Percentiles rank a stretch among this genome's conserved stretches.
Conservation (phyloP, 2,329 filamentous ascomycete genomes). For the Neonectria coccinea region DNA sequence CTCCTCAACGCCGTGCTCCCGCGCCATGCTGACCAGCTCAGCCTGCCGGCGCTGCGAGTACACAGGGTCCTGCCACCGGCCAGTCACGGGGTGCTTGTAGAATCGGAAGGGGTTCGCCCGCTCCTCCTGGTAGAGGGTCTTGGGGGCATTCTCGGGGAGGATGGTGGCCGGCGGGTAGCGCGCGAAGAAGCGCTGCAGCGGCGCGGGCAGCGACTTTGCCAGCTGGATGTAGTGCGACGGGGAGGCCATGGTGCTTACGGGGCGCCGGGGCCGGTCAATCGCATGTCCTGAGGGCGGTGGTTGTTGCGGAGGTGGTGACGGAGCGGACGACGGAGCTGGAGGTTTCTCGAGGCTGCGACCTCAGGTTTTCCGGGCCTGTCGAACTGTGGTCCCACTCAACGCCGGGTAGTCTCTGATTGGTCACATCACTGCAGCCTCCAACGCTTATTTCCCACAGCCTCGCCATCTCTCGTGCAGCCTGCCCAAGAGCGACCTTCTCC, state of each 20-base stretch:
- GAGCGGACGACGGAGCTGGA: constrained; percentile 10
- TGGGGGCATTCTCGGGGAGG: constrained; percentile 58
- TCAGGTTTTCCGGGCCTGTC: constrained; percentile 36
- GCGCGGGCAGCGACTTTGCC: constrained; percentile 79
- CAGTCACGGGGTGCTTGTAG: constrained; percentile 81
- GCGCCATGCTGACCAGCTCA: constrained; percentile 87
- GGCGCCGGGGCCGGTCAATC: constrained; percentile 37
- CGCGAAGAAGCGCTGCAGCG: constrained; percentile 87
- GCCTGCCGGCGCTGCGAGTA: constrained; percentile 90
- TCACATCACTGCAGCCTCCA: background rate
- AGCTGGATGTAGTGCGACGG: constrained; percentile 63
- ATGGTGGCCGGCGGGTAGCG: constrained; percentile 83
- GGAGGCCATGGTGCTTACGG: constrained; percentile 49
- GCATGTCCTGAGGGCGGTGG: constrained; percentile 18
- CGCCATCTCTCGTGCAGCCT: constrained; percentile 20
- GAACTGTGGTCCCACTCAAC: constrained; percentile 11
- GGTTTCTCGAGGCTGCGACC: constrained; percentile 38
- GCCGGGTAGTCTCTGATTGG: constrained; percentile 32
- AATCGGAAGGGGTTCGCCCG: constrained; percentile 84
- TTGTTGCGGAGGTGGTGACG: constrained; percentile 7
- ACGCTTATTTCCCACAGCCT: constrained; percentile 39
- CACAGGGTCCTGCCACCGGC: constrained; percentile 84
- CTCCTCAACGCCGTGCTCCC: constrained; percentile 81
- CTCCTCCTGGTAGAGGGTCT: constrained; percentile 65
- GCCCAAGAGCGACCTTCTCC: constrained; percentile 18